These are phyloP conservation scores for Lipomyces yamanashiensis DNA, from an alignment of 805 yeast genomes.

Conservation along the genomic window DNA sequence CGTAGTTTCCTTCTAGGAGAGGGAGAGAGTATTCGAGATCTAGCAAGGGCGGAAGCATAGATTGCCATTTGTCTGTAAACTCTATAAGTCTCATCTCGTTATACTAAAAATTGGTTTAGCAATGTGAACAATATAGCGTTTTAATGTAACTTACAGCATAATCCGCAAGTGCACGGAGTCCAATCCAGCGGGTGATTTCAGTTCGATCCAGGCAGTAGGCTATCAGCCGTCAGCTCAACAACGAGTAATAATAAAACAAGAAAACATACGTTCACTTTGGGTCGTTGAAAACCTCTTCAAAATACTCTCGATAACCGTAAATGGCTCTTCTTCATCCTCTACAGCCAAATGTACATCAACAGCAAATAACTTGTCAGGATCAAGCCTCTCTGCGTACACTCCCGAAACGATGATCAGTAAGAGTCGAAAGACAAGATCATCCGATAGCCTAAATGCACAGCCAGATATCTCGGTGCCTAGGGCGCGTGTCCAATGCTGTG, in stretches of 20 bases:
- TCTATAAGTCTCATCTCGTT: slow-evolving; percentile 9
- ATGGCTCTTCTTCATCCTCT: slow-evolving; percentile 46
- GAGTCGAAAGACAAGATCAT: slow-evolving; percentile 37
- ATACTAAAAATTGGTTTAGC: not conserved
- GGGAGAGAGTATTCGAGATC: slow-evolving; percentile 65
- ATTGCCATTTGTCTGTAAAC: slow-evolving; percentile 43
- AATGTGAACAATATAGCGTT: slow-evolving; percentile 39
- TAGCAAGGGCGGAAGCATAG: slow-evolving; percentile 49
- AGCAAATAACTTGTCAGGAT: slow-evolving; percentile 34
- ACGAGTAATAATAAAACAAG: not conserved
- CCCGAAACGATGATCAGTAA: slow-evolving; percentile 41
- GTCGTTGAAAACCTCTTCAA: slow-evolving; percentile 52
- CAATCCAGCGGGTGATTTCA: slow-evolving; percentile 64
- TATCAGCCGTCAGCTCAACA: slow-evolving; percentile 4
- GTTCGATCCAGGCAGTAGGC: slow-evolving; percentile 51
- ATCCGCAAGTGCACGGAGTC: slow-evolving; percentile 55
- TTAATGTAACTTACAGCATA: slow-evolving; percentile 42
- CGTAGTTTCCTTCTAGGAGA: slow-evolving; percentile 60
- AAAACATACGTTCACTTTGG: slow-evolving; percentile 30
- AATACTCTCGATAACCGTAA: slow-evolving; percentile 55
- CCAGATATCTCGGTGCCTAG: slow-evolving; percentile 62
- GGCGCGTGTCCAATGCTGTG: slow-evolving; percentile 53
- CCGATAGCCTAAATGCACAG: slow-evolving; percentile 46
- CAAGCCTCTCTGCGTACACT: slow-evolving; percentile 36
- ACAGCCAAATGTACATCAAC: slow-evolving; percentile 29